Evolutionary conservation across 371 early-diverging fungal species (phyloP).

Genomic region (Syncephalastrum monosporum): DNA sequence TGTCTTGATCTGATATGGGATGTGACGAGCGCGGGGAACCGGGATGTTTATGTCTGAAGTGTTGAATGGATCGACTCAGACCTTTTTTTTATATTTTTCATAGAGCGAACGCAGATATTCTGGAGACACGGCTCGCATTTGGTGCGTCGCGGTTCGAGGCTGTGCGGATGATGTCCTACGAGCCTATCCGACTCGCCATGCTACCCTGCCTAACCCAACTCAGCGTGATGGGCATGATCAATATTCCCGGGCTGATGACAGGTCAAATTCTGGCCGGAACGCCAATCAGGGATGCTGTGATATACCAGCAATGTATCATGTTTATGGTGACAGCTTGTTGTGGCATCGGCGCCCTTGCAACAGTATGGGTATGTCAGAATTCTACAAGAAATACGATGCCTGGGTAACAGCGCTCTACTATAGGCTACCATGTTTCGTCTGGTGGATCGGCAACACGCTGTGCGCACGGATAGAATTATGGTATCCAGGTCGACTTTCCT

Average conservation of each 20-base stretch:
- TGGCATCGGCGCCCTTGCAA: constrained; percentile 60
- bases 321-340: constrained; percentile 80
- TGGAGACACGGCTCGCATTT: constrained; percentile 62
- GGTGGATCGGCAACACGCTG: constrained; percentile 53
- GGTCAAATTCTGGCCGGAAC: constrained; percentile 89
- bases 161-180: constrained; percentile 66
- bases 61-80: too few species aligned
- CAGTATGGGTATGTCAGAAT: constrained; percentile 56
- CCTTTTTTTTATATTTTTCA: too few species aligned
- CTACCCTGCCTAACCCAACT: constrained; percentile 83
- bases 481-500: too few species aligned
- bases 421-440: constrained; percentile 58
- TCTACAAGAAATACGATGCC: neutral
- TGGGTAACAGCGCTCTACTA: neutral
- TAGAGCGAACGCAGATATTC: constrained; percentile 2
- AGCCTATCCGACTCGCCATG: constrained; percentile 75
- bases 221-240: constrained; percentile 82
- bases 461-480: constrained; percentile 12
- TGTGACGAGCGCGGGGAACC: constrained; percentile 86
- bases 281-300: constrained; percentile 73
- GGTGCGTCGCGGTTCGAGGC: constrained; percentile 90
- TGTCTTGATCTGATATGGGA: constrained; percentile 63
- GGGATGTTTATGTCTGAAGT: constrained; percentile 76
- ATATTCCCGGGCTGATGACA: constrained; percentile 89
- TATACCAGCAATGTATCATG: constrained; percentile 82